Percentiles rank a stretch among this genome's conserved stretches.
phyloP scores from a whole-genome alignment of 2,329 filamentous ascomycete genomes.

The Talaromyces sp. region DNA sequence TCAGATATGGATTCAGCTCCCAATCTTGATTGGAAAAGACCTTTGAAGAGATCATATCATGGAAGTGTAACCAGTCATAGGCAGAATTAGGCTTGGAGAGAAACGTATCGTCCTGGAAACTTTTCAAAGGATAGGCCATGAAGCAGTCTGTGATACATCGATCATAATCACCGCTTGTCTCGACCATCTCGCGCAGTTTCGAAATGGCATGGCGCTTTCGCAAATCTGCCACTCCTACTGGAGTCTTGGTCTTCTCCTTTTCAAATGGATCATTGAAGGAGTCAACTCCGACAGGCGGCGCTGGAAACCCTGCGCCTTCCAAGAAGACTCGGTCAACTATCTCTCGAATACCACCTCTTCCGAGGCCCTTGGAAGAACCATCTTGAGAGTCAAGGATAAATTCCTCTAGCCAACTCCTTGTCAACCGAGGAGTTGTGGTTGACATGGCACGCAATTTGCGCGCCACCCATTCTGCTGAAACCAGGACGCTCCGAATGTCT shows the following conservation, averaged over 20 bases:
- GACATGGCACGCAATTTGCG: constrained; percentile 47
- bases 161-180: constrained; percentile 58
- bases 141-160: constrained; percentile 69
- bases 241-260: constrained; percentile 19
- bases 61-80: constrained; percentile 94
- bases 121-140: constrained; percentile 74
- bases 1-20: constrained; percentile 84
- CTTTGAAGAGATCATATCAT: constrained; percentile 73
- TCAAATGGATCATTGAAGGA: constrained; percentile 32
- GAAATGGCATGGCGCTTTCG: constrained; percentile 56
- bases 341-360: constrained; percentile 58
- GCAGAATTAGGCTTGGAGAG: constrained; percentile 80
- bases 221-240: constrained; percentile 55
- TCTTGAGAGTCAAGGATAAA: constrained; percentile 51
- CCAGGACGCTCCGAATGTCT: constrained; percentile 60
- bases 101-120: constrained; percentile 88
- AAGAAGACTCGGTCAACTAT: constrained; percentile 62
- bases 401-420: constrained; percentile 56
- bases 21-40: constrained; percentile 85
- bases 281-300: constrained; percentile 32
- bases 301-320: constrained; percentile 58
- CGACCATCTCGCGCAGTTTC: constrained; percentile 56
- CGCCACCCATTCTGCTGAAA: constrained; percentile 62
- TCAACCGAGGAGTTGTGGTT: constrained; percentile 42
- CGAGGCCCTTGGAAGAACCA: constrained; percentile 52